A percentile compares a stretch with the other conserved stretches of the same genome.
Conservation (phyloP, 2,329 filamentous ascomycete species). For the Zymoseptoria tritici region DNA sequence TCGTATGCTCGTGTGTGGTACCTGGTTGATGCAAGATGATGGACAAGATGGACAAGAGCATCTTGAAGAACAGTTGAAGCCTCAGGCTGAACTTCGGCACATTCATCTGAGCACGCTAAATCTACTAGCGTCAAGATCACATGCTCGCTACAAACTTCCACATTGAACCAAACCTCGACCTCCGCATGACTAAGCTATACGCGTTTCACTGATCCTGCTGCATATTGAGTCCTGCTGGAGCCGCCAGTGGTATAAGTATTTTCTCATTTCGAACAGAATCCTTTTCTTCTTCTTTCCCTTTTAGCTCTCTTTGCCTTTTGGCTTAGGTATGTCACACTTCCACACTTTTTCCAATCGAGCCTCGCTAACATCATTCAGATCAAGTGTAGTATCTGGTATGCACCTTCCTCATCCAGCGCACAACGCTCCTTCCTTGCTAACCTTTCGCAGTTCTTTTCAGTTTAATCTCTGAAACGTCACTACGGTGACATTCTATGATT, state of each 20-base stretch:
- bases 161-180: neutral
- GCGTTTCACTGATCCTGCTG: neutral
- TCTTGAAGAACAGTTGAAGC: too few relatives aligned
- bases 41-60: too few relatives aligned
- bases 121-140: neutral
- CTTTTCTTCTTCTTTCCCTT: too few relatives aligned
- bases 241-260: neutral
- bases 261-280: neutral
- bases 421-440: neutral
- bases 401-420: neutral
- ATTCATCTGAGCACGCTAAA: neutral
- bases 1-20: too few relatives aligned
- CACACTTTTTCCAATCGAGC: neutral
- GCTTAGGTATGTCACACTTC: neutral
- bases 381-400: neutral
- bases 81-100: neutral
- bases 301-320: neutral
- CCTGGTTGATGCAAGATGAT: too few relatives aligned
- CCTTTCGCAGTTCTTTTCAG: constrained; percentile 8
- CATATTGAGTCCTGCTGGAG: neutral
- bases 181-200: neutral
- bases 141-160: neutral
- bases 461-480: constrained; percentile 18
- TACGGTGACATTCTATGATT: constrained; percentile 15
- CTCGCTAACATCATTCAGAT: neutral